These are phyloP conservation scores for Lumnitzera littorea DNA, from an alignment of 345 rosid species.

Conservation along the genomic window DNA sequence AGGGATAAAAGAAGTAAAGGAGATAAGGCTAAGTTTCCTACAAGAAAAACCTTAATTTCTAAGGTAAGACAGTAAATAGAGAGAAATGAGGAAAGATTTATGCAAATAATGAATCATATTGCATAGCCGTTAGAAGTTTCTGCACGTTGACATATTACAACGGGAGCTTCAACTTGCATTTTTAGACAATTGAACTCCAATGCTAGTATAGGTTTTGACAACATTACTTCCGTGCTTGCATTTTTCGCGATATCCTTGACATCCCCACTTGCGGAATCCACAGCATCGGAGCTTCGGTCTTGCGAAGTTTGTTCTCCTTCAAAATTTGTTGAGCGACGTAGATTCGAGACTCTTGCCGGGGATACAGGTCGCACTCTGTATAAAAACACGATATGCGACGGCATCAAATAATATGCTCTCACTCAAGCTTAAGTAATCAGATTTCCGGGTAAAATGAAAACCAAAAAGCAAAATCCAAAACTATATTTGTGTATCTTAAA, in stretches of 20 bases:
- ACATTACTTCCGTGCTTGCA: slow-evolving; percentile 52
- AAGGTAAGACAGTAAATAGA: too few relatives aligned
- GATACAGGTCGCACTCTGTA: slow-evolving; percentile 49
- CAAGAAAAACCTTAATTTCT: too few relatives aligned
- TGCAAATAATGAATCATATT: too few relatives aligned
- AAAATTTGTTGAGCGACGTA: slow-evolving; percentile 12
- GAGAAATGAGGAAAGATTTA: too few relatives aligned
- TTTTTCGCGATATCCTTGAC: slow-evolving; percentile 20
- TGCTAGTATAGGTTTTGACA: slow-evolving; percentile 74
- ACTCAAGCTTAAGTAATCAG: too few relatives aligned
- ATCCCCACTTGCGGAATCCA: slow-evolving; percentile 13
- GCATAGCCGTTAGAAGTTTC: slow-evolving; percentile 10
- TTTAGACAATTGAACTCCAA: slow-evolving; percentile 58
- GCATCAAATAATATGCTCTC: too few relatives aligned
- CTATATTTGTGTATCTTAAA: not conserved
- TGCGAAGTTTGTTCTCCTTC: slow-evolving; percentile 18
- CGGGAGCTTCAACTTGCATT: slow-evolving; percentile 86
- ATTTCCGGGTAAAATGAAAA: too few relatives aligned
- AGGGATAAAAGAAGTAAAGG: too few relatives aligned
- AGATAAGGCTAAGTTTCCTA: too few relatives aligned
- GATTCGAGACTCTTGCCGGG: slow-evolving; percentile 46
- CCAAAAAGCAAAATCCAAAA: too few relatives aligned
- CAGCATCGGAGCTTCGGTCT: not conserved
- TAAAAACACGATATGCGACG: not conserved
- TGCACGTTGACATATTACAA: slow-evolving; percentile 22